Evolutionary conservation across 306 rosid genomes (phyloP).

Genomic region (Inga laurina): DNA sequence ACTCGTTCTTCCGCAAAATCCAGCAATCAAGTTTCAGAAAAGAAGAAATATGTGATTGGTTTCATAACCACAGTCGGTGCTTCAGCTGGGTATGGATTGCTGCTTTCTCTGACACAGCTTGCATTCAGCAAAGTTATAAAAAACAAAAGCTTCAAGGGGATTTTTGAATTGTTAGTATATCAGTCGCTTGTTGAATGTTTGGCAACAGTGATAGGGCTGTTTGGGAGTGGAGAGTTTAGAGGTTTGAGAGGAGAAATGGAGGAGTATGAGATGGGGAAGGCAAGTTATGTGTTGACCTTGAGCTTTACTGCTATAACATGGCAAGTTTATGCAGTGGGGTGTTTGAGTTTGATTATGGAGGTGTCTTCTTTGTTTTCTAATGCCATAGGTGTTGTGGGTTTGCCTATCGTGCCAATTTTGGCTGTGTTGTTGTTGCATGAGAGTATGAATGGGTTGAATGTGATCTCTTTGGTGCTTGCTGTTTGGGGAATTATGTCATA

Average conservation of each 20-base stretch:
- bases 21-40: not conserved
- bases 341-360: constrained; percentile 45
- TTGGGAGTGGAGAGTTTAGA: constrained; percentile 49
- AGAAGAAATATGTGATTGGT: constrained; percentile 28
- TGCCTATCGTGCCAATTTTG: constrained; percentile 48
- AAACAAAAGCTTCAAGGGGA: constrained; percentile 28
- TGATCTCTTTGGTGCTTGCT: constrained; percentile 45
- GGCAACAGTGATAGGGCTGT: constrained; percentile 43
- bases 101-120: constrained; percentile 43
- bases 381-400: constrained; percentile 41
- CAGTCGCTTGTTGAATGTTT: constrained; percentile 36
- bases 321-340: constrained; percentile 39
- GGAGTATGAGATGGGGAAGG: constrained; percentile 38
- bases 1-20: not conserved
- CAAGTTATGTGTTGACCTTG: constrained; percentile 35
- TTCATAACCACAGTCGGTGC: constrained; percentile 46
- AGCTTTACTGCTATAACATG: constrained; percentile 42
- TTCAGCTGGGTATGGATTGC: constrained; percentile 43
- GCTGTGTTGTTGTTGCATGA: constrained; percentile 49
- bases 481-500: constrained; percentile 55
- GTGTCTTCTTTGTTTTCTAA: constrained; percentile 57
- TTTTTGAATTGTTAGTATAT: constrained; percentile 45
- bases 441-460: constrained; percentile 46
- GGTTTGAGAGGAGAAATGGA: constrained; percentile 38
- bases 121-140: constrained; percentile 36